These are phyloP conservation scores for Leccinum variicolor DNA, from an alignment of 768 basidiomycete species.

Conservation along the genomic window DNA sequence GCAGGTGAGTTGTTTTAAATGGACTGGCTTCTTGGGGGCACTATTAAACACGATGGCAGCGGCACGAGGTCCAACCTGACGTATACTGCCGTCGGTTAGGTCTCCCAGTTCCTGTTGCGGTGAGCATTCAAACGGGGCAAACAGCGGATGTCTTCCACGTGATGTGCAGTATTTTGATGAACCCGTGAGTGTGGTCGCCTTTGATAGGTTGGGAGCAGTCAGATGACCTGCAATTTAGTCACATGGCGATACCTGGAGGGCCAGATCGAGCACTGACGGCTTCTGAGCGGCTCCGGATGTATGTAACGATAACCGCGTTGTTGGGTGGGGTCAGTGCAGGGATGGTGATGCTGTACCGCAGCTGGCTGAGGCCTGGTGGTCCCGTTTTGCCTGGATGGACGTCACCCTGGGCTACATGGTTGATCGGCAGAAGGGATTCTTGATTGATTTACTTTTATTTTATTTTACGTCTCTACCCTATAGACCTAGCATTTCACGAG, in stretches of 20 bases:
- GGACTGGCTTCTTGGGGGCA: not conserved
- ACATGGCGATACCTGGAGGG: slow-evolving; percentile 77
- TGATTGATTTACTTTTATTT: slow-evolving; percentile 13
- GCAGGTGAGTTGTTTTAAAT: slow-evolving; percentile 52
- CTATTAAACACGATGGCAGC: slow-evolving; percentile 31
- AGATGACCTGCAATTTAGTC: slow-evolving; percentile 34
- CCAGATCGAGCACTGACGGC: slow-evolving; percentile 73
- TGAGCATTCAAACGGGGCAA: slow-evolving; percentile 84
- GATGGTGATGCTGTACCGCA: slow-evolving; percentile 66
- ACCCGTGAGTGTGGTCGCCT: slow-evolving; percentile 66
- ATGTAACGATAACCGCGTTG: slow-evolving; percentile 68
- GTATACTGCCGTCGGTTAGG: slow-evolving; percentile 89
- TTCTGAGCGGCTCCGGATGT: slow-evolving; percentile 64
- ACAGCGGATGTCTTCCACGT: slow-evolving; percentile 85
- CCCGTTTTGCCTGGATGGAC: slow-evolving; percentile 50
- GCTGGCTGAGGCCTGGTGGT: slow-evolving; percentile 60
- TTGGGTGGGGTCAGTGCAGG: slow-evolving; percentile 75
- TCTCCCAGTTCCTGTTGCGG: slow-evolving; percentile 92
- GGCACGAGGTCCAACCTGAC: slow-evolving; percentile 98
- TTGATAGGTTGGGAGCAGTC: slow-evolving; percentile 1
- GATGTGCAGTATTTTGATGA: slow-evolving; percentile 80
- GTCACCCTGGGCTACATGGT: slow-evolving; percentile 63
- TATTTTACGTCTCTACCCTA: slow-evolving; percentile 5
- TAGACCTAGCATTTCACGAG: slow-evolving; percentile 19
- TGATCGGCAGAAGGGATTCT: slow-evolving; percentile 49